Percentiles rank a stretch among this genome's conserved stretches.
Conservation (phyloP, 164 flowering plant genomes). For the Malania oleifera region DNA sequence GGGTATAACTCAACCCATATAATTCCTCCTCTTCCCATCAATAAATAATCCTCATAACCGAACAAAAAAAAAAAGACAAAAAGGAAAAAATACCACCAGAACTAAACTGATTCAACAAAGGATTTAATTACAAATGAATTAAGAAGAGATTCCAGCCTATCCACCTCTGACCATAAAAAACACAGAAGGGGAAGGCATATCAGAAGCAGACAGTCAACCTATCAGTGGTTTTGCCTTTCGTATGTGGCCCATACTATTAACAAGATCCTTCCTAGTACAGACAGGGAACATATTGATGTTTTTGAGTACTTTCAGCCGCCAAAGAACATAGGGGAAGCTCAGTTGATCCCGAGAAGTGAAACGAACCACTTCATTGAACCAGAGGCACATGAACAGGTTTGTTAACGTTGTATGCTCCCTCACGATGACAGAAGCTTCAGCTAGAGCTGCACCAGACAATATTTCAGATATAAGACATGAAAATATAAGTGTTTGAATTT, state of each 20-base stretch:
- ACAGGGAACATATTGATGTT: slow-evolving; percentile 83
- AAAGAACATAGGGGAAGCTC: slow-evolving; percentile 87
- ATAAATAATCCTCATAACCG: too few species aligned
- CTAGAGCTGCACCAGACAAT: slow-evolving; percentile 63
- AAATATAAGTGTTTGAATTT: too few species aligned
- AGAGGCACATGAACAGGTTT: slow-evolving; percentile 85
- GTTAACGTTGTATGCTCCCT: slow-evolving; percentile 77
- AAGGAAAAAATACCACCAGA: too few species aligned
- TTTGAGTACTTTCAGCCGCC: slow-evolving; percentile 60
- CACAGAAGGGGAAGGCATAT: too few species aligned
- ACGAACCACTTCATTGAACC: slow-evolving; percentile 96
- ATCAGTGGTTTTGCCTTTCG: slow-evolving; percentile 82
- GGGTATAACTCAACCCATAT: too few species aligned
- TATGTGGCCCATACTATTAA: slow-evolving; percentile 88
- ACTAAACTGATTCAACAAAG: too few species aligned
- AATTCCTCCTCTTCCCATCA: too few species aligned
- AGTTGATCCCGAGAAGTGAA: slow-evolving; percentile 96
- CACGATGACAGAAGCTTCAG: slow-evolving; percentile 90
- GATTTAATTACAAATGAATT: too few species aligned
- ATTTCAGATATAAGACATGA: background rate
- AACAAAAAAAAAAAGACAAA: too few species aligned
- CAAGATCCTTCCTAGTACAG: slow-evolving; percentile 91
- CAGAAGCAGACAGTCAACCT: background rate
- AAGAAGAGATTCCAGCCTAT: too few species aligned
- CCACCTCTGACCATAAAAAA: too few species aligned